These are phyloP conservation scores for Komagataella phaffii DNA, from an alignment of 805 yeast genomes.

Conservation along the genomic window DNA sequence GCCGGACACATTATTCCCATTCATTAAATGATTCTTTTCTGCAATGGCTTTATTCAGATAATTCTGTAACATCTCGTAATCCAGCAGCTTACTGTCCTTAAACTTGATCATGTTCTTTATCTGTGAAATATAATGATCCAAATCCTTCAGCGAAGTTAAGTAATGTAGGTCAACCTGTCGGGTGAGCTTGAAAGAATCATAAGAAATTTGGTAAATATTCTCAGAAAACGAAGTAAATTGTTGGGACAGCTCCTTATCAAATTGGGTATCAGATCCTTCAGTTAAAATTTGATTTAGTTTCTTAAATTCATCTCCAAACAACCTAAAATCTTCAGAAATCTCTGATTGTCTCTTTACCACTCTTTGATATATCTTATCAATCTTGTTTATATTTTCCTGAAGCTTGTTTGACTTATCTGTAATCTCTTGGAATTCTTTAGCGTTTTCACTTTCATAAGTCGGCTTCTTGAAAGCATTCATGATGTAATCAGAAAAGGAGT, in stretches of 20 bases:
- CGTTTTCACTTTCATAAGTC: slow-evolving; percentile 34
- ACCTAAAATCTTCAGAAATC: slow-evolving; percentile 58
- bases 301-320: slow-evolving; percentile 54
- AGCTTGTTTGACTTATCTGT: slow-evolving; percentile 72
- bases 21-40: slow-evolving; percentile 34
- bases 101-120: slow-evolving; percentile 59
- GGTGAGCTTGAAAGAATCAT: slow-evolving; percentile 15
- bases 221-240: slow-evolving; percentile 21
- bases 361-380: slow-evolving; percentile 68
- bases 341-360: slow-evolving; percentile 63
- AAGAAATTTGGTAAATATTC: slow-evolving; percentile 24
- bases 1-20: slow-evolving; percentile 21
- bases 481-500: slow-evolving; percentile 78
- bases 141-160: slow-evolving; percentile 69
- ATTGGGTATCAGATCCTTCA: slow-evolving; percentile 12
- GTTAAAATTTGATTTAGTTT: slow-evolving; percentile 36
- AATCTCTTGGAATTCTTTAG: slow-evolving; percentile 71
- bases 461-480: slow-evolving; percentile 89
- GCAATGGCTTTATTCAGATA: slow-evolving; percentile 58
- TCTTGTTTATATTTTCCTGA: slow-evolving; percentile 67
- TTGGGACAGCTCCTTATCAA: slow-evolving; percentile 6
- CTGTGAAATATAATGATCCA: slow-evolving; percentile 66
- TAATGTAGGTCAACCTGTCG: slow-evolving; percentile 63
- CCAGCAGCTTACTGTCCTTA: slow-evolving; percentile 85
- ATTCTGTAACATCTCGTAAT: slow-evolving; percentile 74